A percentile compares a stretch with the other conserved stretches of the same genome.
Evolutionary conservation across 2,329 filamentous ascomycete species (phyloP).

Genomic region (Neofusicoccum sp.): DNA sequence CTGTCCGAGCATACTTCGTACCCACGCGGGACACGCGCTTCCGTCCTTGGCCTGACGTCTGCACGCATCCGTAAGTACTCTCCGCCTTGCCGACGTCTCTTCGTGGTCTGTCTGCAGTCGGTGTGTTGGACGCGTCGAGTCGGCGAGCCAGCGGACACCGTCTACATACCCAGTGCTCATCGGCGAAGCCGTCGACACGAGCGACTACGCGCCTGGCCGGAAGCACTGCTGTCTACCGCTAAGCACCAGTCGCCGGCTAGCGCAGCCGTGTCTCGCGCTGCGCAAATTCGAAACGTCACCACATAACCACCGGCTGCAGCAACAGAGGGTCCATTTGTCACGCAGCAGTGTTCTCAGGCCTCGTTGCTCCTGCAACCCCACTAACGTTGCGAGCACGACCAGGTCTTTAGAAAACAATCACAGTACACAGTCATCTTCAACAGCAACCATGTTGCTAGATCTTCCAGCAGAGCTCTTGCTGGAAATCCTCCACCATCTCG

Average conservation of each 20-base stretch:
- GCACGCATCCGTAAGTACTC: slow-evolving; percentile 8
- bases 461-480: slow-evolving; percentile 29
- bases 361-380: neutral
- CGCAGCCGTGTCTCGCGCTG: neutral
- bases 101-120: neutral
- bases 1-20: neutral
- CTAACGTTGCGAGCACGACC: neutral
- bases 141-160: neutral
- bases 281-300: neutral
- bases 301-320: neutral
- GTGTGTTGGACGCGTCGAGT: neutral
- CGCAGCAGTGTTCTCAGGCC: neutral
- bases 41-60: neutral
- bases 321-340: neutral
- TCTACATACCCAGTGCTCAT: neutral
- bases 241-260: neutral
- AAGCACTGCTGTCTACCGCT: neutral
- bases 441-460: slow-evolving; percentile 23
- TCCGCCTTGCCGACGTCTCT: neutral
- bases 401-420: neutral
- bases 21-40: slow-evolving; percentile 3
- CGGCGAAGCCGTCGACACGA: neutral
- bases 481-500: slow-evolving; percentile 27
- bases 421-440: neutral
- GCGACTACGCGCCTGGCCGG: neutral